These are phyloP conservation scores for Neofusicoccum sp. DNA, from an alignment of 2,329 filamentous ascomycete species.

Conservation along the genomic window DNA sequence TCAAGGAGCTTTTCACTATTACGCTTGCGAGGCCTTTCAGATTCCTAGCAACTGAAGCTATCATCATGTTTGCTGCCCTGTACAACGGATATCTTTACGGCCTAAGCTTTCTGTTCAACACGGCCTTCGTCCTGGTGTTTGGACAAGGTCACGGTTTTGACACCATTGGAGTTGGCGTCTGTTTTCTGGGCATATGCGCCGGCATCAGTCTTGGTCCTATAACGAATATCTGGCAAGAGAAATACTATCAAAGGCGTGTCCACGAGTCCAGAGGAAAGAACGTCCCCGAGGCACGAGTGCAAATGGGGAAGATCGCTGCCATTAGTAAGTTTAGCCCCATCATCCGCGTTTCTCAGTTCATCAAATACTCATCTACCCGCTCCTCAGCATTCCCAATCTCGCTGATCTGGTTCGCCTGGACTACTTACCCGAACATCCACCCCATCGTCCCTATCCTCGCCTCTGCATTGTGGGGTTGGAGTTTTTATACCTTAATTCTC, in stretches of 20 bases:
- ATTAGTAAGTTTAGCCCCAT: constrained; percentile 34
- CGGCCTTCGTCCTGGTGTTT: constrained; percentile 51
- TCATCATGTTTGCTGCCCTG: constrained; percentile 48
- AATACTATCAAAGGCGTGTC: constrained; percentile 41
- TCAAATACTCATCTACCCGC: constrained; percentile 23
- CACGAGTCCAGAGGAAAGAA: constrained; percentile 31
- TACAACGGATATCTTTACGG: constrained; percentile 53
- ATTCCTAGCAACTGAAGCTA: constrained; percentile 48
- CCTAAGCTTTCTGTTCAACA: constrained; percentile 51
- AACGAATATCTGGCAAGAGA: constrained; percentile 47
- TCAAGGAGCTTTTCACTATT: constrained; percentile 41
- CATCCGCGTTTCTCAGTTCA: neutral
- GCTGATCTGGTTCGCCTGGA: constrained; percentile 21
- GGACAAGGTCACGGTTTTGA: constrained; percentile 45
- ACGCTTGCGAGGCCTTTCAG: constrained; percentile 48
- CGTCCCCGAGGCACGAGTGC: constrained; percentile 44
- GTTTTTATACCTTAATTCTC: constrained; percentile 51
- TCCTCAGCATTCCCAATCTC: constrained; percentile 26
- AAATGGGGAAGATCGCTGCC: constrained; percentile 41
- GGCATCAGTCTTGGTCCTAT: constrained; percentile 45
- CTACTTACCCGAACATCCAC: constrained; percentile 22
- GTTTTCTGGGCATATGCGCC: constrained; percentile 40
- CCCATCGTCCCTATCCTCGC: constrained; percentile 50
- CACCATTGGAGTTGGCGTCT: constrained; percentile 41
- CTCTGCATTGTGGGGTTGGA: constrained; percentile 51